phyloP scores from a whole-genome alignment of 192 early-diverging fungal species.

The Coemansia interrupta region DNA sequence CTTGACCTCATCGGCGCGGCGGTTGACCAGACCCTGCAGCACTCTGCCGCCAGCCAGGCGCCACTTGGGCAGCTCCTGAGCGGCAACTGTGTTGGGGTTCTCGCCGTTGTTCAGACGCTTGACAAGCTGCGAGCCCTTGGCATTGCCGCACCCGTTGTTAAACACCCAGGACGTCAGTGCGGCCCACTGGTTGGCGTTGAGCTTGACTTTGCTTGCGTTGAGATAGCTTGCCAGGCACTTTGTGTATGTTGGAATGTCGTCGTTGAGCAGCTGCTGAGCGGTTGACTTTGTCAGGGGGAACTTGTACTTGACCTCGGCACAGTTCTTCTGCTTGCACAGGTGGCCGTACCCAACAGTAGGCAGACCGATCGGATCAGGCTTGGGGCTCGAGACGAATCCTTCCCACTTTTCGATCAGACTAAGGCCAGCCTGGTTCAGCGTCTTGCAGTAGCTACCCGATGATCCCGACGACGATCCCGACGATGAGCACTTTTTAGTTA shows the following conservation, averaged over 20 bases:
- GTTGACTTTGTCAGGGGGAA: slow-evolving; percentile 34
- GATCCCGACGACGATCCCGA: too few relatives aligned
- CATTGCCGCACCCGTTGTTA: slow-evolving; percentile 39
- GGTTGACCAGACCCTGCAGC: slow-evolving; percentile 22
- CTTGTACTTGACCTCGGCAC: slow-evolving; percentile 25
- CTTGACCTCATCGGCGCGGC: slow-evolving; percentile 34
- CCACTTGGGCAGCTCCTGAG: slow-evolving; percentile 49
- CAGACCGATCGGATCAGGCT: slow-evolving; percentile 47
- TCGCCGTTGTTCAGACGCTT: slow-evolving; percentile 39
- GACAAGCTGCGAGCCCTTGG: slow-evolving; percentile 29
- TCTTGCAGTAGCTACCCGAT: too few relatives aligned
- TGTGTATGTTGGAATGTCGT: slow-evolving; percentile 27
- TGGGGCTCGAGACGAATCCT: slow-evolving; percentile 39
- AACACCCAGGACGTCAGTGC: slow-evolving; percentile 47
- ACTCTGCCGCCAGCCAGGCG: slow-evolving; percentile 28
- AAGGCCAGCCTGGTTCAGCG: slow-evolving; percentile 26
- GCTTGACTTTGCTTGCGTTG: slow-evolving; percentile 10
- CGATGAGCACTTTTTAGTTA: too few relatives aligned
- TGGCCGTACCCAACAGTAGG: slow-evolving; percentile 52
- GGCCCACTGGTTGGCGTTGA: slow-evolving; percentile 46
- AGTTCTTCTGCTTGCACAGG: slow-evolving; percentile 24
- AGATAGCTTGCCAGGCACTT: slow-evolving; percentile 29
- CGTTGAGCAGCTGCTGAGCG: slow-evolving; percentile 29
- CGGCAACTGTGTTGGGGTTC: slow-evolving; percentile 24
- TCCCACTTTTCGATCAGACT: slow-evolving; percentile 40